Base-by-base conservation (phyloP, 1,284 basidiomycete genomes). In the Cystobasidium slooffiae region DNA sequence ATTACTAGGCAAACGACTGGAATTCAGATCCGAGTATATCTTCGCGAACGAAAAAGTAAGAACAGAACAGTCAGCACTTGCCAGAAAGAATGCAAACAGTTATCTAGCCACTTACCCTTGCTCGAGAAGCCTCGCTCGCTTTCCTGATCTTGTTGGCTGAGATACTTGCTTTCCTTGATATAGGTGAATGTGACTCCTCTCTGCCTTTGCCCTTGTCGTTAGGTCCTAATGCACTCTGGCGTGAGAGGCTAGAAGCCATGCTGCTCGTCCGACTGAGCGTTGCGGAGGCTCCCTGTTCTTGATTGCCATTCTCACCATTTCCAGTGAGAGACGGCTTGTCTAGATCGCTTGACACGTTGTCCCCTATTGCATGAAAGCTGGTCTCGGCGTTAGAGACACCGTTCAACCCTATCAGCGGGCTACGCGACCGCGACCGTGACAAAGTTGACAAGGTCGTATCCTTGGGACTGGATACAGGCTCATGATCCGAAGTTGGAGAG, bases 111-210 rank as follows among this genome's bases (percentile, higher is more conserved):
- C 67, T 10, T 41, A 72, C 61, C 49, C 61, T 52, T 14, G 61
- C 47, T n/a, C 69, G 46, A n/a, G 61, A 53, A 9, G 58, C 69
- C 53, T 72, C 37, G 61, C 69, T 56, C 31, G 51, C 51, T 44
- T 55, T 47, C 18, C 69, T 9, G 39, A 72, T 63, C 39, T 64
- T 63, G 49, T 39, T 64, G 9, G 61, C 69, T 18, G 69, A 44
- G 3, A 72, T 64, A 10, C 46, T 61, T 24, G 41, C 31, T 16
- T 47, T 47, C 37, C 68, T 18, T 51, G 37, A 44, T 8, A 47
- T 10, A 39, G 8, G 20, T n/a, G 49, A n/a, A 47, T 16, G 14
- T 41, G 31, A 9, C 6, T 18, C 31, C 9, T 41, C 64, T 16
- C 47, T 53, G 12, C 64, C 39, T 22, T 67, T 55, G 20, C 51